Base-by-base conservation (phyloP, 768 basidiomycete species). In the Psilocybe cubensis region DNA sequence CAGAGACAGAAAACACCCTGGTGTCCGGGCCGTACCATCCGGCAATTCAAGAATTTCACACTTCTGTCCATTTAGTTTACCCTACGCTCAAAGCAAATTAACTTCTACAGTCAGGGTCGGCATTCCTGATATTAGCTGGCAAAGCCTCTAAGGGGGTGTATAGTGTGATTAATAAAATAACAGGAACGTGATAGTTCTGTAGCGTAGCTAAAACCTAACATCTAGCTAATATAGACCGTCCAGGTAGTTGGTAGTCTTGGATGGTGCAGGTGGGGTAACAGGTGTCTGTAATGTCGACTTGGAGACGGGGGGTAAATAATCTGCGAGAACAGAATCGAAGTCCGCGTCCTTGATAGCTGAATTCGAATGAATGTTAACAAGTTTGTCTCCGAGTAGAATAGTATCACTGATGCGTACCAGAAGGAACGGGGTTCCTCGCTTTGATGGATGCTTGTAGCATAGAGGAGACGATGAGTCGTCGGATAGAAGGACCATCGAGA, bases 251-350 rank as follows among this genome's bases (percentile, higher is more conserved):
- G 62, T 54, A 31, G 67, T 33, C 57, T 68, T 66, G 61, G 66
- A 65, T 18, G 66, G 29, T 20, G 63, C 21, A 27, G 67, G 44
- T 10, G 59, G 35, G 27, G 57, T 41, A 10, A 64, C 42, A 18
- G 64, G n/a, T 17, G 56, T 27, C 9, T 59, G 40, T 21, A 62
- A 47, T 12, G 52, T 38, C 4, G 68, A 53, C 52, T 72, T 66
- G 7, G 62, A 65, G 4, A 73, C 21, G 9, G 75, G 60, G 18
- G 85, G 86, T 21, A 86, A 74, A 67, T 93, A 93, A 70, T 92
- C 91, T 1, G 84, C 83, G 47, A 92, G 78, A 50, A 94, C 72
- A 5, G 89, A 86, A 67, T 92, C 87, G 63, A 93, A 92, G 56
- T 86, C 83, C 11, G 74, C 69, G n/a, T 75, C 66, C 56, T 73